Base-by-base conservation (phyloP, 805 yeast species). In the Metschnikowia proteae region DNA sequence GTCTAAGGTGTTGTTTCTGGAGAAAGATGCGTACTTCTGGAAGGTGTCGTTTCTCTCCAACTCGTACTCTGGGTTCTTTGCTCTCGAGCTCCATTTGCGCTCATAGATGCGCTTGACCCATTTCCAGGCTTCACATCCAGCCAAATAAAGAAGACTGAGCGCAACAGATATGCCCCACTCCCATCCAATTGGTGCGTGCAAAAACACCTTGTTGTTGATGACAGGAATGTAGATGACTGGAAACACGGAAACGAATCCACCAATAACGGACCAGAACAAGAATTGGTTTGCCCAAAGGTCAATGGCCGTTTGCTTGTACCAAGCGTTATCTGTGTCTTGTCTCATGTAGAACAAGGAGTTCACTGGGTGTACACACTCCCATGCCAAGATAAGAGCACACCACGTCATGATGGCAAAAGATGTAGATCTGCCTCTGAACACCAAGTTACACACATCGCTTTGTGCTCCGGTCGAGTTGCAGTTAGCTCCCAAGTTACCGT, bases 11-110 rank as follows among this genome's bases (percentile, higher is more conserved):
- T 75, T 75, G 40, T 76, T 65, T 61, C 81, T 73, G 5, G 84
- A 79, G 56, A 80, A 79, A 3, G 83, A 74, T 22, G 84, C 78
- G 60, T 81, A 83, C 57, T 75, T 79, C 53, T 80, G 75, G 64
- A 84, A 84, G 34, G 87, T 85, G 60, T 80, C 78, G 53, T 68
- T 73, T 62, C 77, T 78, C 60, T 83, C 86, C 64, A 82, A 69
- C 54, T 83, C 88, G 45, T 76, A 71, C 58, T 82, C 86, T 13
- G 87, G 87, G 58, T 81, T 80, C 47, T 70, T 73, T 10, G 75
- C 80, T 50, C 61, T 70, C 40, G 50, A 35, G 38, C 52, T 43
- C 54, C 56, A 53, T 38, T 60, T 60, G 37, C 71, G 57, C 37
- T 44, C 47, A 55, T 62, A 66, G 31, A 74, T 49, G 49, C 75